Conservation (phyloP, 2,329 filamentous ascomycete species). For the Helicocarpus griseus region DNA sequence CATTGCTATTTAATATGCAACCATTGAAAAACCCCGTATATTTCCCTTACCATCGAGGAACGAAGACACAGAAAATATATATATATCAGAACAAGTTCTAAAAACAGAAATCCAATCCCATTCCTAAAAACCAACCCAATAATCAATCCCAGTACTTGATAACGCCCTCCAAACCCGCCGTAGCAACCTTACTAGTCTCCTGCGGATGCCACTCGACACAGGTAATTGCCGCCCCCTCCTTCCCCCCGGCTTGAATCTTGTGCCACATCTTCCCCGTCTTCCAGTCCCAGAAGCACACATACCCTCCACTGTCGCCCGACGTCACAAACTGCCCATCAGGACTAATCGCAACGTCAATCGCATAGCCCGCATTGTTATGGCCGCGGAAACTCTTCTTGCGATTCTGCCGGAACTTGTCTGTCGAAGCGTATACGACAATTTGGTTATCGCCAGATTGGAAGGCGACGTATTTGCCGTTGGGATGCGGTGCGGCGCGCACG, state of each 20-base stretch:
- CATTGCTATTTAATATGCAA: too few species aligned
- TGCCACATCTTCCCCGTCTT: conserved; percentile 99
- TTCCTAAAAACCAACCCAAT: too few species aligned
- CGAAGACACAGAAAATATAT: neutral
- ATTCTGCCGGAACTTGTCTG: conserved; percentile 94
- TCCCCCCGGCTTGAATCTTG: conserved; percentile 66
- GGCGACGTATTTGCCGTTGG: conserved; percentile 85
- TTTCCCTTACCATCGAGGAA: too few species aligned
- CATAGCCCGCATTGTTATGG: conserved; percentile 91
- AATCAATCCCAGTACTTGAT: conserved; percentile 93
- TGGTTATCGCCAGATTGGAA: conserved; percentile 94
- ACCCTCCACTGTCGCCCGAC: conserved; percentile 79
- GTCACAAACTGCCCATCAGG: conserved; percentile 88
- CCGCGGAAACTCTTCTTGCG: conserved; percentile 93
- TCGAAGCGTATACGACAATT: conserved; percentile 88
- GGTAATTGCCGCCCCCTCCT: conserved; percentile 69
- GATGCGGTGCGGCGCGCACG: conserved; percentile 74
- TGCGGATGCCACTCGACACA: conserved; percentile 94
- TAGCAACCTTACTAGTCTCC: conserved; percentile 87
- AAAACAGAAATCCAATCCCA: neutral
- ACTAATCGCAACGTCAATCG: conserved; percentile 77
- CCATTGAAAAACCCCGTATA: too few species aligned
- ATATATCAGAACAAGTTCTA: neutral
- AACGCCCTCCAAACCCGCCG: conserved; percentile 77
- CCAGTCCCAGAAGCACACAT: conserved; percentile 96